phyloP scores from a whole-genome alignment of 2,329 filamentous ascomycete species.

The Amesomyces nigricolor region DNA sequence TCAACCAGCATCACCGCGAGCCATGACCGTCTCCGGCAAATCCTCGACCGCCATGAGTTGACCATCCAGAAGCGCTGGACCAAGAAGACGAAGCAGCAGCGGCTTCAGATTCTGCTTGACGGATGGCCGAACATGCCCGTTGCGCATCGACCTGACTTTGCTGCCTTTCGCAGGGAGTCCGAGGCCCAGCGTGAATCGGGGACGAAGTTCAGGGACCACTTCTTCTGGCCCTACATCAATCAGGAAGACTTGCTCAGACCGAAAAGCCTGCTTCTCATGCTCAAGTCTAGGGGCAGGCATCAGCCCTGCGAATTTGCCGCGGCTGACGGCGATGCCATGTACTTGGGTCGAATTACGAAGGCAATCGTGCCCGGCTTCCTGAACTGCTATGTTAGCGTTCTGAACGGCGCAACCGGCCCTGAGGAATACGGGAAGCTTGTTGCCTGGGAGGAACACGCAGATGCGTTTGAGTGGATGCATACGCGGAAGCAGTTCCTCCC shows the following conservation, averaged over 20 bases:
- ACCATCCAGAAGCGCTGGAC: slow-evolving; percentile 49
- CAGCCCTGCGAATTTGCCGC: slow-evolving; percentile 42
- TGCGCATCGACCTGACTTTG: slow-evolving; percentile 48
- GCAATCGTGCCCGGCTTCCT: slow-evolving; percentile 29
- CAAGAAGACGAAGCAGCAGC: slow-evolving; percentile 46
- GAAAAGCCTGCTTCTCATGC: slow-evolving; percentile 42
- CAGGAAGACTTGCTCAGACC: slow-evolving; percentile 47
- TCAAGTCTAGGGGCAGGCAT: slow-evolving; percentile 47
- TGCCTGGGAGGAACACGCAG: slow-evolving; percentile 30
- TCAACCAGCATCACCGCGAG: not conserved
- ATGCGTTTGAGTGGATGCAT: slow-evolving; percentile 36
- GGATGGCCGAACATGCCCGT: slow-evolving; percentile 46
- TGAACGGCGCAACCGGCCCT: slow-evolving; percentile 28
- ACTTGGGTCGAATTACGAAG: slow-evolving; percentile 27
- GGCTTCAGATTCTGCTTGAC: slow-evolving; percentile 40
- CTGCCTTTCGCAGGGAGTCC: slow-evolving; percentile 29
- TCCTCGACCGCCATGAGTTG: slow-evolving; percentile 46
- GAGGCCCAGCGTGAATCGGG: slow-evolving; percentile 14
- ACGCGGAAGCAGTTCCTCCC: slow-evolving; percentile 36
- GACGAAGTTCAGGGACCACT: slow-evolving; percentile 32
- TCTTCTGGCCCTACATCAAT: slow-evolving; percentile 52
- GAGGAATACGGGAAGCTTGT: slow-evolving; percentile 36
- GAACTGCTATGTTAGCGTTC: slow-evolving; percentile 32
- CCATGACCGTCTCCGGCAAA: slow-evolving; percentile 31
- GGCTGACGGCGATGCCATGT: slow-evolving; percentile 36